phyloP scores from a whole-genome alignment of 2,329 filamentous ascomycete species.

The Fusarium robinianum region DNA sequence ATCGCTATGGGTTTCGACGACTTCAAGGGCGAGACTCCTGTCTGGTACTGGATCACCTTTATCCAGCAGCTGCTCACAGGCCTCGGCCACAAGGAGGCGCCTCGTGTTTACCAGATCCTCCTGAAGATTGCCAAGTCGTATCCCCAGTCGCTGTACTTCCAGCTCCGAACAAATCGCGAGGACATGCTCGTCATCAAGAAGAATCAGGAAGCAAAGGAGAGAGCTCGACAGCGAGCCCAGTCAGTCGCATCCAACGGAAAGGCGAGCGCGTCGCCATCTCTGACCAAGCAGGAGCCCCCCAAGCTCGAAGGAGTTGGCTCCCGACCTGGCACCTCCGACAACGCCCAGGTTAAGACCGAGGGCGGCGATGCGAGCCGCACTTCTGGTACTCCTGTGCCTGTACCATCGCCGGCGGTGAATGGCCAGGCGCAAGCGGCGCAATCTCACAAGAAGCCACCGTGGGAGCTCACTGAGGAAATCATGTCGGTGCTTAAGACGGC shows the following conservation, averaged over 20 bases:
- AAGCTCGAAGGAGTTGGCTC: constrained; percentile 47
- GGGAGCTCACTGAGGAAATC: constrained; percentile 96
- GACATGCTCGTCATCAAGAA: constrained; percentile 94
- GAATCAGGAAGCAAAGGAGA: constrained; percentile 76
- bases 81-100: constrained; percentile 87
- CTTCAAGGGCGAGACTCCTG: constrained; percentile 95
- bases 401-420: constrained; percentile 36
- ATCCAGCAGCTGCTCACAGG: constrained; percentile 95
- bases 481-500: constrained; percentile 95
- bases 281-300: constrained; percentile 57
- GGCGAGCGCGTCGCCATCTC: constrained; percentile 52
- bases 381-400: constrained; percentile 31
- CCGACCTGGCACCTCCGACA: constrained; percentile 54
- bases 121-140: constrained; percentile 95
- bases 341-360: constrained; percentile 52
- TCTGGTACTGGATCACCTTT: constrained; percentile 99
- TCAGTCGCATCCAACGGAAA: constrained; percentile 51
- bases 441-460: constrained; percentile 75
- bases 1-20: constrained; percentile 89
- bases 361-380: constrained; percentile 42
- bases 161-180: constrained; percentile 88
- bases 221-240: constrained; percentile 56
- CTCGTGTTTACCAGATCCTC: constrained; percentile 82
- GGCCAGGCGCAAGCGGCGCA: constrained; percentile 35
- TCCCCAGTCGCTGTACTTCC: constrained; percentile 94